Evolutionary conservation across 2,329 filamentous ascomycete genomes (phyloP).

Genomic region (Fusarium napiforme): DNA sequence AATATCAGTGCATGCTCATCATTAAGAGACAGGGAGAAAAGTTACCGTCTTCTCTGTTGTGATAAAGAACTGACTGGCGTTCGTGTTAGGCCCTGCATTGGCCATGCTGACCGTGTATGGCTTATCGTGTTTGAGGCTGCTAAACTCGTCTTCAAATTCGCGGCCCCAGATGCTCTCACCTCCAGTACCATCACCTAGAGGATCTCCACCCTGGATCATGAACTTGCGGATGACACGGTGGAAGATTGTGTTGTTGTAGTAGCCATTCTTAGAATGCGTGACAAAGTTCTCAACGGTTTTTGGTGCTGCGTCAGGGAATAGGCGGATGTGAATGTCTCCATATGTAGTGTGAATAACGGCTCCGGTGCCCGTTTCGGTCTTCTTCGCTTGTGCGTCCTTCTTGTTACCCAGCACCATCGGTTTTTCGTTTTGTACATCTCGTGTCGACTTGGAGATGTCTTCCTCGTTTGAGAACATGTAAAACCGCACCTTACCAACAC

Average conservation of each 20-base stretch:
- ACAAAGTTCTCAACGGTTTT: constrained; percentile 98
- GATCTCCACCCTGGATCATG: constrained; percentile 99
- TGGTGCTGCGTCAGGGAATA: constrained; percentile 93
- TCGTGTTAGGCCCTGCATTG: constrained; percentile 94
- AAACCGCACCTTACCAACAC: constrained; percentile 88
- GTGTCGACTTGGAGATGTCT: constrained; percentile 81
- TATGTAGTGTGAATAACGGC: constrained; percentile 92
- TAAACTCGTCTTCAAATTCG: constrained; percentile 95
- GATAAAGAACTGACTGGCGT: constrained; percentile 97
- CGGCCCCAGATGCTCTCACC: constrained; percentile 93
- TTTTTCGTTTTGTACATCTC: constrained; percentile 95
- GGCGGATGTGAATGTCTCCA: constrained; percentile 91
- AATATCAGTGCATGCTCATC: constrained; percentile 35
- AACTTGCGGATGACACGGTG: constrained; percentile 97
- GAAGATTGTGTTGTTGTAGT: constrained; percentile 98
- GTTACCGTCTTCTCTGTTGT: constrained; percentile 93
- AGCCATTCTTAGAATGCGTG: constrained; percentile 86
- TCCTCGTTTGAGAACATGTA: constrained; percentile 98
- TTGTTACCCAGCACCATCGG: constrained; percentile 73
- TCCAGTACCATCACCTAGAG: constrained; percentile 88
- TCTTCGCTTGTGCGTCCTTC: constrained; percentile 64
- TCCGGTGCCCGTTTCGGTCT: constrained; percentile 77
- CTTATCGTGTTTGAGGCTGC: constrained; percentile 90
- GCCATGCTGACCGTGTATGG: constrained; percentile 98
- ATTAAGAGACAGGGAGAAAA: constrained; percentile 29